Conservation (phyloP, 2,329 filamentous ascomycete genomes). For the Lasiodiplodia theobromae region DNA sequence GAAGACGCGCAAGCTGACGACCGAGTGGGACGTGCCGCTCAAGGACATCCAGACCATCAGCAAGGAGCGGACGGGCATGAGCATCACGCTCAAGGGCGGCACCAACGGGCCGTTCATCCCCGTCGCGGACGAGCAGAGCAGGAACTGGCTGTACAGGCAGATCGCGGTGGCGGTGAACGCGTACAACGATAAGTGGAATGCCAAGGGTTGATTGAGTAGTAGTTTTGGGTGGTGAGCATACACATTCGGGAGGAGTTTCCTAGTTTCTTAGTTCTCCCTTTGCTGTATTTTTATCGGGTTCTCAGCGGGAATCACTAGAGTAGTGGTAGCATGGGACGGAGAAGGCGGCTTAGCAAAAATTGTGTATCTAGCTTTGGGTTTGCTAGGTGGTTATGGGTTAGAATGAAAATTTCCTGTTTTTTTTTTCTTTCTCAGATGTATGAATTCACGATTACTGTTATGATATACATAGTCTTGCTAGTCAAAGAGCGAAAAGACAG, state of each 20-base stretch:
- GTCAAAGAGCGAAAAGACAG: too few species aligned
- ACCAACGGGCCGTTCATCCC: slow-evolving; percentile 95
- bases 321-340: neutral
- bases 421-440: too few species aligned
- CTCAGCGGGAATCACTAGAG: neutral
- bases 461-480: too few species aligned
- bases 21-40: slow-evolving; percentile 94
- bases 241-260: neutral
- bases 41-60: slow-evolving; percentile 97
- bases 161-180: slow-evolving; percentile 72
- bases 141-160: slow-evolving; percentile 72
- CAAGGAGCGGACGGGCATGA: slow-evolving; percentile 94
- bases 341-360: neutral
- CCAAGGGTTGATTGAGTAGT: slow-evolving; percentile 54
- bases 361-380: neutral
- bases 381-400: neutral
- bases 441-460: too few species aligned
- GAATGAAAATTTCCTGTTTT: neutral
- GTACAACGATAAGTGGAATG: slow-evolving; percentile 72
- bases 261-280: neutral
- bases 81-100: slow-evolving; percentile 84
- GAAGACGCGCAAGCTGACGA: slow-evolving; percentile 81
- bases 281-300: neutral
- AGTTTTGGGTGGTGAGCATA: neutral
- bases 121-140: slow-evolving; percentile 81